These are phyloP conservation scores for Beauveria bassiana DNA, from an alignment of 2,329 filamentous ascomycete species.

Conservation along the genomic window DNA sequence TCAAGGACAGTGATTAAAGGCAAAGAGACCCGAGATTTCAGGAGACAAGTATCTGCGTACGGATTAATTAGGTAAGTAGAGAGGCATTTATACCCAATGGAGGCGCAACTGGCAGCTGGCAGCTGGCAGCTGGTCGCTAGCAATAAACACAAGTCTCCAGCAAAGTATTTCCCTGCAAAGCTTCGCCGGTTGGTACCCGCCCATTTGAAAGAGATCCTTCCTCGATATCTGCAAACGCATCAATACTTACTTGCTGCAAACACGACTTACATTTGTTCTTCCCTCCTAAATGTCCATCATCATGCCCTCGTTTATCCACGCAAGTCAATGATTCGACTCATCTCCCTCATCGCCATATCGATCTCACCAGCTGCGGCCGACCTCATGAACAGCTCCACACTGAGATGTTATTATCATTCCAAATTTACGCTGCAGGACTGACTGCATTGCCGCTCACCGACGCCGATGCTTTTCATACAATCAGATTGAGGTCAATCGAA, in stretches of 20 bases:
- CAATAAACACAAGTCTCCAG: not conserved
- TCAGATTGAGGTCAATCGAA: not conserved
- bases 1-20: no score
- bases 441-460: not conserved
- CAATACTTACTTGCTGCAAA: not conserved
- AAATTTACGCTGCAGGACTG: not conserved
- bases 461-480: not conserved
- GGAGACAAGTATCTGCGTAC: no score
- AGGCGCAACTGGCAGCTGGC: not conserved
- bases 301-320: not conserved
- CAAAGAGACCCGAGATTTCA: no score
- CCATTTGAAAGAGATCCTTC: not conserved
- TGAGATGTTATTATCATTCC: not conserved
- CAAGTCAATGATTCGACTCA: not conserved
- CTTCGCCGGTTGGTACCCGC: not conserved
- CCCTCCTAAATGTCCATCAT: not conserved
- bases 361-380: not conserved
- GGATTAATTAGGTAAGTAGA: no score
- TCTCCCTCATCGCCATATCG: not conserved
- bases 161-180: not conserved
- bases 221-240: not conserved
- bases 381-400: not conserved
- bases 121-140: not conserved
- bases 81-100: no score
- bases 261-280: not conserved